Conservation (phyloP, 768 basidiomycete genomes). For the Rhodotorula graminis region DNA sequence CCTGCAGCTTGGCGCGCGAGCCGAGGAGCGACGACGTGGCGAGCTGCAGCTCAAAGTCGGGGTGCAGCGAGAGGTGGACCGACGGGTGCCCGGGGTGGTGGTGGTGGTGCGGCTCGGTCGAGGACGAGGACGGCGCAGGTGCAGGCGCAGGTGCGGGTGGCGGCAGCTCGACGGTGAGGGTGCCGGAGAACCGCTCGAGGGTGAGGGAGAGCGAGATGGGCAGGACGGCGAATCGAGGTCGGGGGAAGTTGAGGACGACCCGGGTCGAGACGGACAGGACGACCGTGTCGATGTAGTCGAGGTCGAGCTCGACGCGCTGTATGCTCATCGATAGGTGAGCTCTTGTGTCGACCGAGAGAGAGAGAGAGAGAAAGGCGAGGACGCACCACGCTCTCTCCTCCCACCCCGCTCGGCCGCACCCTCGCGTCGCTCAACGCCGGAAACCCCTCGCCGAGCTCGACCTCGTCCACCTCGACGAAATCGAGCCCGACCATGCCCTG, state of each 20-base stretch:
- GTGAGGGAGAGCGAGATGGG: constrained; percentile 70
- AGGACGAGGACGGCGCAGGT: background rate
- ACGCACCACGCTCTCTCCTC: constrained; percentile 47
- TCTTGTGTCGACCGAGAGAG: fast-evolving
- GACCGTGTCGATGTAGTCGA: constrained; percentile 75
- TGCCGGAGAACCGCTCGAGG: constrained; percentile 78
- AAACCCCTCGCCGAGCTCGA: constrained; percentile 50
- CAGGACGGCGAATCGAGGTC: constrained; percentile 51
- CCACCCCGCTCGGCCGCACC: constrained; percentile 51
- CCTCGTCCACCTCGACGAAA: constrained; percentile 40
- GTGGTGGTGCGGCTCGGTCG: background rate
- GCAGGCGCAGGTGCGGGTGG: background rate
- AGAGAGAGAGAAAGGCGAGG: background rate
- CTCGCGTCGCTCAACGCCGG: constrained; percentile 71
- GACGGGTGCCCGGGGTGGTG: constrained; percentile 51
- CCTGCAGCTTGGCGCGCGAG: constrained; percentile 91
- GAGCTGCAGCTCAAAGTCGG: constrained; percentile 79
- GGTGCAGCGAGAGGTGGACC: constrained; percentile 70
- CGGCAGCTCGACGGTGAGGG: constrained; percentile 66
- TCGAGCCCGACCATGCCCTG: constrained; percentile 45
- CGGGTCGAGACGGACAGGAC: constrained; percentile 56
- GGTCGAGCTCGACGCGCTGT: constrained; percentile 75
- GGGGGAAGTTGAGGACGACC: constrained; percentile 51
- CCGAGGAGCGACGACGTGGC: constrained; percentile 88
- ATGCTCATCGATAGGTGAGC: background rate